Percentiles rank a stretch among this genome's conserved stretches.
phyloP scores from a whole-genome alignment of 2,329 filamentous ascomycete genomes.

The Aspergillus sp. region DNA sequence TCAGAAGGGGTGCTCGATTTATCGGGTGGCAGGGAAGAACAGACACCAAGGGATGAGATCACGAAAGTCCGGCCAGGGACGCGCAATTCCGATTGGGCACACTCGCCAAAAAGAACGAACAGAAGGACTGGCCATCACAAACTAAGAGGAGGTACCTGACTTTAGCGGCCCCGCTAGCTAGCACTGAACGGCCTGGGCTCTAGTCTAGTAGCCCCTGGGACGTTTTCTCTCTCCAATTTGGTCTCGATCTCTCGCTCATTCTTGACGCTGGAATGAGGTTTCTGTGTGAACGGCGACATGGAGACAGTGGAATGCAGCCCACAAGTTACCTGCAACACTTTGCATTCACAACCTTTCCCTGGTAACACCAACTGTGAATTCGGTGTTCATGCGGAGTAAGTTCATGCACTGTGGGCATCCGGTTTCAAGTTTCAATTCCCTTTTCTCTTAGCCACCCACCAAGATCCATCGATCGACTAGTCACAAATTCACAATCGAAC shows the following conservation, averaged over 20 bases:
- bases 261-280: background rate
- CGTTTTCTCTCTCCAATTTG: background rate
- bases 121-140: background rate
- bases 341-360: background rate
- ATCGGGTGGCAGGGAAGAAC: background rate
- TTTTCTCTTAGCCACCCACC: slow-evolving; percentile 16
- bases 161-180: slow-evolving; percentile 5
- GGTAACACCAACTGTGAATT: background rate
- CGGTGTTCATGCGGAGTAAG: background rate
- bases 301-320: background rate
- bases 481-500: slow-evolving; percentile 15
- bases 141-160: slow-evolving; percentile 11
- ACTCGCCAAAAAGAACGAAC: background rate
- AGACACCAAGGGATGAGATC: background rate
- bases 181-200: background rate
- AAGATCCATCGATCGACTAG: slow-evolving; percentile 18
- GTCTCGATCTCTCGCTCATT: slow-evolving; percentile 5
- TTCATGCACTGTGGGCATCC: slow-evolving; percentile 8
- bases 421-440: slow-evolving; percentile 14
- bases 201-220: slow-evolving; percentile 9
- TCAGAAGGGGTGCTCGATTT: background rate
- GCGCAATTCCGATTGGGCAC: background rate
- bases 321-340: background rate
- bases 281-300: background rate
- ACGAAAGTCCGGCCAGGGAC: slow-evolving; percentile 2